Conservation (phyloP, 768 basidiomycete species). For the Neoboletus subvelutipes region DNA sequence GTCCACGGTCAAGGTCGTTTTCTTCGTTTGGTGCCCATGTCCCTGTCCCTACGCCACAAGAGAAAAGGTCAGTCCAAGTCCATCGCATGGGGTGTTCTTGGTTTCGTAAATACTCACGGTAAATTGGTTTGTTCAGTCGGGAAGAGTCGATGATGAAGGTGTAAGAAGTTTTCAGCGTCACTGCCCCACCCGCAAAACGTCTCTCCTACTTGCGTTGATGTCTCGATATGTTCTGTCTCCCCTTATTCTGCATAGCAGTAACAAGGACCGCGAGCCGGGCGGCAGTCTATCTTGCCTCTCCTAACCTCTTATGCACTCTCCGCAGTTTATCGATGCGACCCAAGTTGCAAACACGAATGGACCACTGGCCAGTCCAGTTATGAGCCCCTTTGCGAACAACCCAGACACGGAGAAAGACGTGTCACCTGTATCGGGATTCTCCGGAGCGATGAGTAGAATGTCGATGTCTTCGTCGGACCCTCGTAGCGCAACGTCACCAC, state of each 20-base stretch:
- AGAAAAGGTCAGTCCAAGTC: constrained; percentile 20
- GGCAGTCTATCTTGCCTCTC: constrained; percentile 5
- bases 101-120: not conserved
- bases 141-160: constrained; percentile 24
- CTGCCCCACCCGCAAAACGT: constrained; percentile 4
- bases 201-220: constrained; percentile 22
- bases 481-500: constrained; percentile 12
- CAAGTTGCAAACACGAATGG: constrained; percentile 2
- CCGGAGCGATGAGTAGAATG: not conserved
- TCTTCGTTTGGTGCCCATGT: constrained; percentile 58
- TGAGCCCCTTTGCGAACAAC: constrained; percentile 10
- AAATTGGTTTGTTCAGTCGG: constrained; percentile 9
- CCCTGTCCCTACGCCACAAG: not conserved
- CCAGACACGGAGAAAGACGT: constrained; percentile 22
- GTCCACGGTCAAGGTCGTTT: constrained; percentile 71
- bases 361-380: constrained; percentile 5
- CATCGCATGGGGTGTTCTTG: not conserved
- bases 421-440: constrained; percentile 8
- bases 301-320: constrained; percentile 6
- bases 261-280: constrained; percentile 4
- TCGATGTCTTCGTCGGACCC: constrained; percentile 17
- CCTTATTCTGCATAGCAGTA: constrained; percentile 13
- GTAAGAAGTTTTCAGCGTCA: not conserved
- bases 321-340: constrained; percentile 1
- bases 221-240: constrained; percentile 20